These are phyloP conservation scores for Stephania cephalantha DNA, from an alignment of 164 flowering plant species.

Conservation along the genomic window DNA sequence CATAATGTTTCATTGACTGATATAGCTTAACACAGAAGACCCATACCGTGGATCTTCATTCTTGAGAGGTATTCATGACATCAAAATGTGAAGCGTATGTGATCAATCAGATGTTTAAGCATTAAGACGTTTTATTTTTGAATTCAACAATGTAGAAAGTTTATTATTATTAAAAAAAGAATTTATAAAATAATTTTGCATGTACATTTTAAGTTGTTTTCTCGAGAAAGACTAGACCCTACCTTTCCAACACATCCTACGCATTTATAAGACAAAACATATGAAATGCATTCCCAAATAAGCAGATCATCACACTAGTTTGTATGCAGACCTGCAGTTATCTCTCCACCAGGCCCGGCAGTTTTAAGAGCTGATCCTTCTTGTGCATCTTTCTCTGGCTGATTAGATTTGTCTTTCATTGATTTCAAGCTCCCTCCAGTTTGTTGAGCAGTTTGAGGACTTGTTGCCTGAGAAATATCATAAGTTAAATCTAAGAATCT, in stretches of 20 bases:
- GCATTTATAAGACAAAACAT: not conserved
- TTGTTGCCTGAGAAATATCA: conserved; percentile 56
- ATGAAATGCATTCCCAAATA: not conserved
- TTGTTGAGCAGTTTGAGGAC: conserved; percentile 82
- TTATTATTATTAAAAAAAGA: no score
- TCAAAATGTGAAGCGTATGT: no score
- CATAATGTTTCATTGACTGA: not conserved
- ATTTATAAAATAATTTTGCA: no score
- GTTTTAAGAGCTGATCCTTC: conserved; percentile 72
- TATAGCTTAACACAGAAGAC: no score
- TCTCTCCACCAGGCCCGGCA: conserved; percentile 91
- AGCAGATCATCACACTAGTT: not conserved
- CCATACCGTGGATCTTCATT: no score
- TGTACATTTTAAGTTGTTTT: not conserved
- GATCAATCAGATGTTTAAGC: not conserved
- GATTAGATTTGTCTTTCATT: conserved; percentile 72
- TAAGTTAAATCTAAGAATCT: not conserved
- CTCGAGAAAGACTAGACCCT: not conserved
- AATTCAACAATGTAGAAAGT: not conserved
- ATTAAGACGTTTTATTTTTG: no score
- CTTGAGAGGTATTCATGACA: no score
- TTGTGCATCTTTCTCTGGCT: conserved; percentile 67
- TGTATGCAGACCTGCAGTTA: conserved; percentile 71
- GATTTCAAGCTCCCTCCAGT: conserved; percentile 78
- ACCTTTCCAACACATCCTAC: not conserved